phyloP scores from a whole-genome alignment of 2,329 filamentous ascomycete species.

The Diaporthe citrichinensis region DNA sequence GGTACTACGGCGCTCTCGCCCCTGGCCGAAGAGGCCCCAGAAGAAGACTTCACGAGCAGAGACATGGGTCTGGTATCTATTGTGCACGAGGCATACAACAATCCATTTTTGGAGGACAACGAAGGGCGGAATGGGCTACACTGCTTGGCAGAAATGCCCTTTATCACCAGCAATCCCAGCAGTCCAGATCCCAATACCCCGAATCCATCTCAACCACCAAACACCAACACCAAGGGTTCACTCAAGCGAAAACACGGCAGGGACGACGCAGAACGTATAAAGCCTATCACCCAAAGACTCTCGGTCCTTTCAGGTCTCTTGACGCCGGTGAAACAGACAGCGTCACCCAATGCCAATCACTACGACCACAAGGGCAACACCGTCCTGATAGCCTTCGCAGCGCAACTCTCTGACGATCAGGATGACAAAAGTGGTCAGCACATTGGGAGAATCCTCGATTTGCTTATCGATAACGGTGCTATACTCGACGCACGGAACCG shows the following conservation, averaged over 20 bases:
- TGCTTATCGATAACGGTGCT: slow-evolving; percentile 59
- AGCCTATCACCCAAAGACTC: slow-evolving; percentile 44
- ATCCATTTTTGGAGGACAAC: slow-evolving; percentile 55
- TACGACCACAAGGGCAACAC: slow-evolving; percentile 67
- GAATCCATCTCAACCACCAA: slow-evolving; percentile 44
- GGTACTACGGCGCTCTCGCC: slow-evolving; percentile 42
- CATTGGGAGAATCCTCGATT: slow-evolving; percentile 59
- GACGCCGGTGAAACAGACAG: slow-evolving; percentile 41
- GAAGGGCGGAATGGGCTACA: slow-evolving; percentile 70
- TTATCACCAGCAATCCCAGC: slow-evolving; percentile 50
- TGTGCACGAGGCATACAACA: slow-evolving; percentile 52
- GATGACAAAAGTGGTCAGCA: slow-evolving; percentile 63
- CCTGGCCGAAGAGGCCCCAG: slow-evolving; percentile 41
- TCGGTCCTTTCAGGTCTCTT: slow-evolving; percentile 48
- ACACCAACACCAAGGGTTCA: slow-evolving; percentile 19
- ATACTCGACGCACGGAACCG: slow-evolving; percentile 66
- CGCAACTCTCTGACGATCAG: slow-evolving; percentile 64
- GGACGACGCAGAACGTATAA: slow-evolving; percentile 46
- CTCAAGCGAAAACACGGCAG: slow-evolving; percentile 57
- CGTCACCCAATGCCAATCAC: slow-evolving; percentile 60
- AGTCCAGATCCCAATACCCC: slow-evolving; percentile 44
- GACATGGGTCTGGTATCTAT: slow-evolving; percentile 55
- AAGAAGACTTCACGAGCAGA: slow-evolving; percentile 47
- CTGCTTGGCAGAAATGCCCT: slow-evolving; percentile 68
- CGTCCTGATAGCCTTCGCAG: slow-evolving; percentile 69